These are phyloP conservation scores for Musa schizocarpa DNA, from an alignment of 176 grass and related monocot species.

Conservation along the genomic window DNA sequence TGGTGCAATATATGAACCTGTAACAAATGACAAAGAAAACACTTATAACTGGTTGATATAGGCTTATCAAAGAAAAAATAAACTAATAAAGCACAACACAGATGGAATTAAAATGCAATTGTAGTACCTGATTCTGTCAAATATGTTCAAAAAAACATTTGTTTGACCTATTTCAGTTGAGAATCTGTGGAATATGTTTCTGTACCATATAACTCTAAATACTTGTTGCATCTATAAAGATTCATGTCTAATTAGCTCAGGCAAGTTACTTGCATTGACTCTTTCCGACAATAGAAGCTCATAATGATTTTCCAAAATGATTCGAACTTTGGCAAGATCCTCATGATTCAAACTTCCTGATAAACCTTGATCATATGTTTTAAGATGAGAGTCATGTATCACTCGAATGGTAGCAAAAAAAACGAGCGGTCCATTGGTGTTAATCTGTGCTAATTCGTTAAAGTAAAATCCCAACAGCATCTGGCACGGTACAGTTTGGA, in stretches of 20 bases:
- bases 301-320: neutral
- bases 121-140: neutral
- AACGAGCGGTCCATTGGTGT: too few species aligned
- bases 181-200: neutral
- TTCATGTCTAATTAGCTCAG: too few species aligned
- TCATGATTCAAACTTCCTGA: neutral
- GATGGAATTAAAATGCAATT: neutral
- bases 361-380: neutral
- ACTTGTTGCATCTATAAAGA: too few species aligned
- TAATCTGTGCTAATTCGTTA: too few species aligned
- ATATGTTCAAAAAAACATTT: neutral
- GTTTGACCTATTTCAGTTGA: too few species aligned
- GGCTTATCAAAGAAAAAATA: neutral
- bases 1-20: constrained; percentile 69
- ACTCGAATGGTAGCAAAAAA: too few species aligned
- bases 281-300: neutral
- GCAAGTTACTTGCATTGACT: neutral
- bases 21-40: constrained; percentile 6
- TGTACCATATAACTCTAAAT: neutral
- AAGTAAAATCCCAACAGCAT: too few species aligned
- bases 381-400: too few species aligned
- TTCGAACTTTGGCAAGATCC: too few species aligned
- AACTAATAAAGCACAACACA: neutral
- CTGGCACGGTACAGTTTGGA: too few species aligned
- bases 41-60: neutral